Evolutionary conservation across 2,329 filamentous ascomycete genomes (phyloP), one percentile per base, ranked within the genome.

Genomic region (Teratosphaeria gauchensis): DNA sequence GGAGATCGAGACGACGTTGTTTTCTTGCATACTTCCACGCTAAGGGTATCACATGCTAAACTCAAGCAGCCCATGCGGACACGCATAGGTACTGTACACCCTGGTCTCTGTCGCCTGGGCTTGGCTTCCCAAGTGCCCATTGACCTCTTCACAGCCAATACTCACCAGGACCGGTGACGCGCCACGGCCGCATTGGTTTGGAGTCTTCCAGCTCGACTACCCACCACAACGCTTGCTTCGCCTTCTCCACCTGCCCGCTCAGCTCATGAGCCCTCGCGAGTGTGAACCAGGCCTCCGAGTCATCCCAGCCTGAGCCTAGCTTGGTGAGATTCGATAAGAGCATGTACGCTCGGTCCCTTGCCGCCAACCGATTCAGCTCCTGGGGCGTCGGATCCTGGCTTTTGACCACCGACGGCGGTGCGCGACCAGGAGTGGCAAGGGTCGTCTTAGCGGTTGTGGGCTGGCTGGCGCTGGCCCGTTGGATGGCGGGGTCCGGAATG

Each of bases 211-310:
- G 79, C 74, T 96, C 91, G 12, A 99, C 89, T 67, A 92, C 95
- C 91, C 92, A 97, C 94, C 94, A 97, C 6, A 97, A 80, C 53
- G 92, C 90, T 66, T 94, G 88, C 76, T 92, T 95, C 14, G 94
- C 88, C 77, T 92, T 95, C 42, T 94, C 89, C 1, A 84, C 74
- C 76, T 96, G 89, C 0, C 88, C 89, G 59, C 89, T 89, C 70
- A 91, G 84, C 73, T 99, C 94, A 69, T 96, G 89, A 9, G 90
- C 91, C 62, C 90, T 81, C 0, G 91, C 89, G 35, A 99, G 81
- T 4, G 88, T 84, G 69, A 90, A 92, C 94, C 94, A 99, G 4
- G 92, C 94, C 71, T 97, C 94, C 0, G 89, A 86, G 71, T 87
- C 84, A 73, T 96, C 92, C 94, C 94, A 99, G 0, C 90, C 89